Conservation (phyloP, 306 rosid genomes). For the Quercus parvula region DNA sequence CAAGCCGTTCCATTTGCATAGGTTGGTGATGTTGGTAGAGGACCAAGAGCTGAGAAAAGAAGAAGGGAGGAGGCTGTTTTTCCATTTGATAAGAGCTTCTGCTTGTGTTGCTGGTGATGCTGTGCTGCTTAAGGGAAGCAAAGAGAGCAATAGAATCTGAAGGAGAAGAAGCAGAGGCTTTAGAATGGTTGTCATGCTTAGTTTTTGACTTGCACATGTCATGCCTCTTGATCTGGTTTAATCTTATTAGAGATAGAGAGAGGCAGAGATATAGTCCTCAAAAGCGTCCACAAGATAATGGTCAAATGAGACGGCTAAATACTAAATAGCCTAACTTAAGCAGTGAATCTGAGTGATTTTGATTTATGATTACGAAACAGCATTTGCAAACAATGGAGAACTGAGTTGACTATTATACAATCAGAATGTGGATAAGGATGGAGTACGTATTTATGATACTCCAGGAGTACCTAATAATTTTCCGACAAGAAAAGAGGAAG, state of each 20-base stretch:
- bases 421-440: too few species aligned
- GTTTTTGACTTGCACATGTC: not conserved
- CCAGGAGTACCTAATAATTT: too few species aligned
- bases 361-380: too few species aligned
- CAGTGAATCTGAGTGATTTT: too few species aligned
- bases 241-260: not conserved
- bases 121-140: slow-evolving; percentile 7
- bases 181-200: not conserved
- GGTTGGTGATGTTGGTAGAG: slow-evolving; percentile 2
- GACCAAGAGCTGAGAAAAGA: slow-evolving; percentile 31
- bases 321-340: not conserved
- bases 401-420: too few species aligned
- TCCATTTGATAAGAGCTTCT: slow-evolving; percentile 31
- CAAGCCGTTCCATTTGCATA: slow-evolving; percentile 29
- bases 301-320: not conserved
- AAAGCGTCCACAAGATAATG: too few species aligned
- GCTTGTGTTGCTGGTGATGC: slow-evolving; percentile 34
- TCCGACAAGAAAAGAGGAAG: too few species aligned
- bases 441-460: too few species aligned
- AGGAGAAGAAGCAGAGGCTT: too few species aligned
- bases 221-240: not conserved
- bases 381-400: too few species aligned
- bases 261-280: too few species aligned
- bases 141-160: not conserved
- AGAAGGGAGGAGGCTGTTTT: not conserved